Base-by-base conservation (phyloP, 1,284 basidiomycete species). In the Phylloboletellus chloephorus region DNA sequence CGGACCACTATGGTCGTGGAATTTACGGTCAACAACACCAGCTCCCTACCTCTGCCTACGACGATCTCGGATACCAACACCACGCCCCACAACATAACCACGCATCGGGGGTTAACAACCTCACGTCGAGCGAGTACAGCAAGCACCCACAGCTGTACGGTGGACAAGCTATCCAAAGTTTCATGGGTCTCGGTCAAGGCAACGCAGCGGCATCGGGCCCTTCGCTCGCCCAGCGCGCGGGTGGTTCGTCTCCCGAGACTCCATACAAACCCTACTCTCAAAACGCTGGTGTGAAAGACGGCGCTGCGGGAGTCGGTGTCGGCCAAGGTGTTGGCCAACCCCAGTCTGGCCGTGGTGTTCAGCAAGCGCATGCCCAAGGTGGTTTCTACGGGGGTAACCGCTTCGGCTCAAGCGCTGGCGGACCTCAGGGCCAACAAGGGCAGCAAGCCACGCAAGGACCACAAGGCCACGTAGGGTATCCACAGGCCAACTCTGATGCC, bases 191-290 rank as follows among this genome's bases (percentile, higher is more conserved):
- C 9, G 72, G 74, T 16, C 78, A 79, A 51, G 67, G 69, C 12
- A 67, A 58, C 7, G 62, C 61, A 10, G 54, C 68, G 0, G 62
- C 71, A 0, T 69, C 73, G 4, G 71, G 69, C 16, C 69, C 72
- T 10, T 68, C 66, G 20, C 61, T 73, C 23, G 65, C 67, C 39
- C 66, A 78, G 58, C 58, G 73, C 23, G 54, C 67, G 17, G 67
- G 67, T 13, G 72, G 67, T 31, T 67, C 68, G 6, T 85, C 82
- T 6, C 83, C 84, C 1, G 83, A 87, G 60, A 67, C 78, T 9
- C 66, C 79, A 9, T 87, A 84, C 63, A 87, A 87, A 58, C 78
- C 79, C 8, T 86, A 86, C 53, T 75, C 73, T 21, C 64, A 69
- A 37, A 67, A 65, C 37, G 61, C 65, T 30, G 66, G 63, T 21